Evolutionary conservation across 2,329 filamentous ascomycete species (phyloP), one percentile per base, ranked within the genome.

Genomic region (Myriosclerotinia scirpicola): DNA sequence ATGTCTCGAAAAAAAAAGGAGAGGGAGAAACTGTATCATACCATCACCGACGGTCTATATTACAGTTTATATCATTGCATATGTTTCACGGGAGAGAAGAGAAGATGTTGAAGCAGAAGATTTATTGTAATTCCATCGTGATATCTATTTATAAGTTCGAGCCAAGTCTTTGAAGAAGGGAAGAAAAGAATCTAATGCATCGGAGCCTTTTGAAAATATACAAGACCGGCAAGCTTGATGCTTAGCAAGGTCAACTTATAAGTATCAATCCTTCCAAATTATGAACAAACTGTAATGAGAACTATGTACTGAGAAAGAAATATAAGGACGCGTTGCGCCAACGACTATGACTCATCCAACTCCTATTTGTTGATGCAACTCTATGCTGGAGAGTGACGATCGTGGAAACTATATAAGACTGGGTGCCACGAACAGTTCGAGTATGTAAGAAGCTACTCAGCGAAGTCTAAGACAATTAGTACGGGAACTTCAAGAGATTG

Each of bases 211-310:
- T 22, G 30, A 5, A 61, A 50, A 50, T 50, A 50, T 50, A 36
- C 5, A 48, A 38, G 56, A 50, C 44, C 44, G 9, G 44, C n/a
- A 22, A 60, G 34, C 58, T 60, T 60, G n/a, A 40, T 50, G 58
- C 58, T 38, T 26, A 50, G 34, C n/a, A 50, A n/a, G 30, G 20
- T 34, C 15, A 26, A 8, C 11, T n/a, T 50, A 50, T 36, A 4
- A 38, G 44, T 50, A 61, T 61, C 15, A 50, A 40, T 22, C 58
- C 46, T 12, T 50, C 20, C 44, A 26, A 26, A 36, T 26, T 50
- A 26, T 50, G 15, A 38, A 26, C 58, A 50, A 50, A 61, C 20
- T 22, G 26, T 46, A 46, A 46, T 59, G 42, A 59, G 12, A 59
- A 36, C 11, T 50, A 50, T 50, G 2, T 50, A 61, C 44, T 36